Percentiles rank a stretch among this genome's conserved stretches.
phyloP scores from a whole-genome alignment of 2,329 filamentous ascomycete species.

The Allantophomopsis lycopodina region DNA sequence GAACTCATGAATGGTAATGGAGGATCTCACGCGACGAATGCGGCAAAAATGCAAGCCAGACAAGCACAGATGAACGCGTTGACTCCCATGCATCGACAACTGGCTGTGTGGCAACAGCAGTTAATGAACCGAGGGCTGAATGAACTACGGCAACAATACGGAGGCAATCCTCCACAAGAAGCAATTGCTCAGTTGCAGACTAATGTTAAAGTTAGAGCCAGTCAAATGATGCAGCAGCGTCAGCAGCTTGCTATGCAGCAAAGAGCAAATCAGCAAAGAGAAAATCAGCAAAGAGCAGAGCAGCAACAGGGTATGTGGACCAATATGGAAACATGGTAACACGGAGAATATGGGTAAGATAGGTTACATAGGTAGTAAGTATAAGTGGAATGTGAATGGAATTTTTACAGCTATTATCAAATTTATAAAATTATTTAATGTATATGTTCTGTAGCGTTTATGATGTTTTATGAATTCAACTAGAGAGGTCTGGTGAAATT shows the following conservation, averaged over 20 bases:
- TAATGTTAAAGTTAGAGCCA: conserved; percentile 7
- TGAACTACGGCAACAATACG: conserved; percentile 22
- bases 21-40: conserved; percentile 19
- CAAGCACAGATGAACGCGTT: conserved; percentile 22
- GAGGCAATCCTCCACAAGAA: conserved; percentile 1
- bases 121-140: conserved; percentile 23
- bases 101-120: conserved; percentile 22
- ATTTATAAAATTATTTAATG: no score
- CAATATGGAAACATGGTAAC: no score
- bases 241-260: conserved; percentile 11
- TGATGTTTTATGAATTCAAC: no score
- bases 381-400: conserved; percentile 6
- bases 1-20: conserved; percentile 20
- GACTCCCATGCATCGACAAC: neutral
- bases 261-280: conserved; percentile 15
- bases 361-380: conserved; percentile 2
- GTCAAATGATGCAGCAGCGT: conserved; percentile 12
- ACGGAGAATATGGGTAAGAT: conserved; percentile 11
- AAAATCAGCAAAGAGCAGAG: conserved; percentile 14
- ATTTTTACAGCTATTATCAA: no score
- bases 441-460: no score
- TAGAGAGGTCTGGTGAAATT: no score
- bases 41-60: conserved; percentile 19
- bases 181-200: neutral
- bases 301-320: conserved; percentile 7